Conservation (phyloP, 2,329 filamentous ascomycete species). For the Blumeria graminis region DNA sequence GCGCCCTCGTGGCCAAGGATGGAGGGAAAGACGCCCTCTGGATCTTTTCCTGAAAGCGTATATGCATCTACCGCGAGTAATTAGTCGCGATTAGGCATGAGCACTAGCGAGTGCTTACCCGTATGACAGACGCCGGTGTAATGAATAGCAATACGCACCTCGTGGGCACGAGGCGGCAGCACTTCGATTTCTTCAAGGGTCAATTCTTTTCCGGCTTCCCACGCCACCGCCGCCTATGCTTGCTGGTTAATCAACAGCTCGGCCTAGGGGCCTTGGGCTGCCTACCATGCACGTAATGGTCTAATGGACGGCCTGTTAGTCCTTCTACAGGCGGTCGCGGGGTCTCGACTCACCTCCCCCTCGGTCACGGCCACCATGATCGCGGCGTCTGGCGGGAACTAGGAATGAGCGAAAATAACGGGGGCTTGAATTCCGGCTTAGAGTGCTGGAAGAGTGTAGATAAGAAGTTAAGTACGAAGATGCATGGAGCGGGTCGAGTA, state of each 20-base stretch:
- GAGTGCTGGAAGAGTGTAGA: background rate
- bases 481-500: background rate
- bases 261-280: background rate
- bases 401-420: background rate
- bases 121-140: slow-evolving; percentile 99
- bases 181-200: slow-evolving; percentile 85
- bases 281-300: slow-evolving; percentile 16
- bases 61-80: slow-evolving; percentile 44
- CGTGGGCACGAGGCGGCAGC: slow-evolving; percentile 63
- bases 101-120: slow-evolving; percentile 25
- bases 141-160: slow-evolving; percentile 91
- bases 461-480: background rate
- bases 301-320: slow-evolving; percentile 6
- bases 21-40: slow-evolving; percentile 80
- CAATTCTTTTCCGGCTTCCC: slow-evolving; percentile 82
- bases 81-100: background rate
- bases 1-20: slow-evolving; percentile 80
- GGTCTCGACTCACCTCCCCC: slow-evolving; percentile 3
- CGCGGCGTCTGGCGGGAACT: background rate
- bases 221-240: slow-evolving; percentile 66
- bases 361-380: slow-evolving; percentile 1
- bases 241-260: slow-evolving; percentile 2
- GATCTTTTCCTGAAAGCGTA: slow-evolving; percentile 87
- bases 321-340: background rate
- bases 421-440: background rate